Evolutionary conservation across 352 stramenopile genomes (phyloP).

Genomic region (Phytophthora cactorum): DNA sequence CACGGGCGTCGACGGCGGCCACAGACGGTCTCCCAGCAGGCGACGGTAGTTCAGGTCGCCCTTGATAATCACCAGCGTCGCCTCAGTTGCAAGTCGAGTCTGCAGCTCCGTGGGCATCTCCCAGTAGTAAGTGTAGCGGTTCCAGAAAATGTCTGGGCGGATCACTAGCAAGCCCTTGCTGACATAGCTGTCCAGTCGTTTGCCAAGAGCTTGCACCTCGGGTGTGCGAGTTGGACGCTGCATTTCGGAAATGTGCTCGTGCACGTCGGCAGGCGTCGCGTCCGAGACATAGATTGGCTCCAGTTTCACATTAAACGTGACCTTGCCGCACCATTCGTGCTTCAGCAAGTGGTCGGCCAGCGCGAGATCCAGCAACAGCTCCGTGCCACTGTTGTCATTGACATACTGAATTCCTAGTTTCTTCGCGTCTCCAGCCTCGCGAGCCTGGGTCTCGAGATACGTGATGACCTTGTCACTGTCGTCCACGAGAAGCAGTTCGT

Average conservation of each 20-base stretch:
- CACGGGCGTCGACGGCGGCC: slow-evolving; percentile 87
- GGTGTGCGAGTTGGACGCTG: slow-evolving; percentile 28
- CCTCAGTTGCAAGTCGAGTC: slow-evolving; percentile 34
- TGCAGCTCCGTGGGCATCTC: slow-evolving; percentile 56
- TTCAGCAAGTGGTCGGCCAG: slow-evolving; percentile 69
- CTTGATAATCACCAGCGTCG: slow-evolving; percentile 95
- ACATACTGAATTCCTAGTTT: slow-evolving; percentile 57
- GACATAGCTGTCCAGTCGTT: slow-evolving; percentile 47
- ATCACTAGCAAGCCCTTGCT: slow-evolving; percentile 31
- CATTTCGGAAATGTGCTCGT: slow-evolving; percentile 67
- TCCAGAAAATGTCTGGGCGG: slow-evolving; percentile 63
- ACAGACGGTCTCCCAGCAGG: slow-evolving; percentile 94
- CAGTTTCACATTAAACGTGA: slow-evolving; percentile 78
- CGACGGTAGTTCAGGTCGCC: slow-evolving; percentile 98
- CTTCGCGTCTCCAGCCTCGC: slow-evolving; percentile 20
- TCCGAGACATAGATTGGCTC: slow-evolving; percentile 87
- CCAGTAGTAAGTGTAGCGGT: slow-evolving; percentile 76
- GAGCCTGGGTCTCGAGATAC: slow-evolving; percentile 39
- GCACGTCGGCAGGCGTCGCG: slow-evolving; percentile 58
- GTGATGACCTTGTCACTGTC: slow-evolving; percentile 56
- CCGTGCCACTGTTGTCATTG: slow-evolving; percentile 83
- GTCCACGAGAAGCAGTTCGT: slow-evolving; percentile 67
- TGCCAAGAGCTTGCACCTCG: slow-evolving; percentile 53
- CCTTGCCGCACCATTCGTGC: slow-evolving; percentile 51
- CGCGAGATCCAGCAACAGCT: slow-evolving; percentile 72